These are phyloP conservation scores for Scytalidium lignicola DNA, from an alignment of 2,329 filamentous ascomycete genomes.

Conservation along the genomic window DNA sequence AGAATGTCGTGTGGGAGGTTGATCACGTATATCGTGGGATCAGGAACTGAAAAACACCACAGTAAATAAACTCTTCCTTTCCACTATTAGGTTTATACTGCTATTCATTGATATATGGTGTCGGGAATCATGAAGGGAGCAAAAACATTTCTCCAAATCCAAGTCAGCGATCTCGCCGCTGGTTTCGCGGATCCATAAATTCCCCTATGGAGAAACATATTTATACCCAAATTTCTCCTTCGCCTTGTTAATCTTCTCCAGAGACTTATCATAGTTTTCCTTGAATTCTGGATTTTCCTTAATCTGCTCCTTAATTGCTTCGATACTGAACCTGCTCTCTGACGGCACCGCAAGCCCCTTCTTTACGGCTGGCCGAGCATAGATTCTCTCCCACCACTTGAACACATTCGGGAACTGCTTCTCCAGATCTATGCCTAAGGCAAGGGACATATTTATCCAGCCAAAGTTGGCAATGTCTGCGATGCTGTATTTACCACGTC, in stretches of 20 bases:
- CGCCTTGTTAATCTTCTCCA: conserved; percentile 16
- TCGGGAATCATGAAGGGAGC: too few species aligned
- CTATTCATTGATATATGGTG: too few species aligned
- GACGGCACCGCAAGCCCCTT: conserved; percentile 59
- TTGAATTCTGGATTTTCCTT: conserved; percentile 43
- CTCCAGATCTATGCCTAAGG: conserved; percentile 57
- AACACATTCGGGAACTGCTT: conserved; percentile 60
- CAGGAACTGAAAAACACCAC: too few species aligned
- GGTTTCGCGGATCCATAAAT: too few species aligned
- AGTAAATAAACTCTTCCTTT: too few species aligned
- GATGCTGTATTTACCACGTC: conserved; percentile 53
- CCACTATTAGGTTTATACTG: too few species aligned
- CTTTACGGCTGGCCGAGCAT: conserved; percentile 53
- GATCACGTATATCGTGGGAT: too few species aligned
- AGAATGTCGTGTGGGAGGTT: too few species aligned
- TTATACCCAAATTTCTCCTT: conserved; percentile 25
- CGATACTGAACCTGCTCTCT: conserved; percentile 36
- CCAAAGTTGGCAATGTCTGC: conserved; percentile 70
- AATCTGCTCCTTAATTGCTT: conserved; percentile 33
- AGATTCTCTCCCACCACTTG: conserved; percentile 61
- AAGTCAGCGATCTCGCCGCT: too few species aligned
- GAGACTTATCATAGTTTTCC: conserved; percentile 34
- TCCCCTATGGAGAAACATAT: conserved; percentile 20
- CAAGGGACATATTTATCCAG: conserved; percentile 57
- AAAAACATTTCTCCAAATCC: too few species aligned